phyloP scores from a whole-genome alignment of 768 basidiomycete species.

The Podaxis sp. region DNA sequence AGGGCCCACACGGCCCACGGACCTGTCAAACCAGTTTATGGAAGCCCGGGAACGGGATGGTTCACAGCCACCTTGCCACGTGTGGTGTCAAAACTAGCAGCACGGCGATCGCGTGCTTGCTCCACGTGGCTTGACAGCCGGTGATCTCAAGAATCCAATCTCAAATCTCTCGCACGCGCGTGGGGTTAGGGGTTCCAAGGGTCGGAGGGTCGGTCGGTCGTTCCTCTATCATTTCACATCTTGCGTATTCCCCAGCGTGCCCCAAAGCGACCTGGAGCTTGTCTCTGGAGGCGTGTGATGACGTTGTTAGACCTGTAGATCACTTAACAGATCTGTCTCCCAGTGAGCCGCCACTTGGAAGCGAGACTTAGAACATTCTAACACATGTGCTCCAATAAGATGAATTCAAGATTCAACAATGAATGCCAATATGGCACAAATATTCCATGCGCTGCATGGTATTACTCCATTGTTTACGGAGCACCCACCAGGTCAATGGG shows the following conservation, averaged over 20 bases:
- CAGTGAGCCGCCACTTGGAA: neutral
- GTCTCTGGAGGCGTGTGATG: neutral
- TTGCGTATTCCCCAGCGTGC: neutral
- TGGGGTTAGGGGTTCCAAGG: slow-evolving; percentile 10
- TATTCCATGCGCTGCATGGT: neutral
- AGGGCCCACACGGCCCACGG: slow-evolving; percentile 10
- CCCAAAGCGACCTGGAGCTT: neutral
- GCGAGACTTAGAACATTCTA: neutral
- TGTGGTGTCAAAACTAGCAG: slow-evolving; percentile 24
- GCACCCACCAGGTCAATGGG: neutral
- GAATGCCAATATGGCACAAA: neutral
- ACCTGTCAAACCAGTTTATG: slow-evolving; percentile 30
- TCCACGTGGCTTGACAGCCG: slow-evolving; percentile 32
- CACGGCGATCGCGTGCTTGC: slow-evolving; percentile 29
- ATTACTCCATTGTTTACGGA: slow-evolving; percentile 6
- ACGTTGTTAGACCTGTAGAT: neutral
- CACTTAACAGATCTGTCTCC: neutral
- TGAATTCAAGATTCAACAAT: neutral
- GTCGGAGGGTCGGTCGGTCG: neutral
- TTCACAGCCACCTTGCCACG: slow-evolving; percentile 35
- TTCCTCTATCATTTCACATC: neutral
- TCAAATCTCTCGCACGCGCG: neutral
- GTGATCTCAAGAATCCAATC: slow-evolving; percentile 12
- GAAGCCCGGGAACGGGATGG: slow-evolving; percentile 35
- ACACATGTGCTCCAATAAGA: neutral